Evolutionary conservation across 2,329 filamentous ascomycete genomes (phyloP).

Genomic region (Aspergillus glaucus): DNA sequence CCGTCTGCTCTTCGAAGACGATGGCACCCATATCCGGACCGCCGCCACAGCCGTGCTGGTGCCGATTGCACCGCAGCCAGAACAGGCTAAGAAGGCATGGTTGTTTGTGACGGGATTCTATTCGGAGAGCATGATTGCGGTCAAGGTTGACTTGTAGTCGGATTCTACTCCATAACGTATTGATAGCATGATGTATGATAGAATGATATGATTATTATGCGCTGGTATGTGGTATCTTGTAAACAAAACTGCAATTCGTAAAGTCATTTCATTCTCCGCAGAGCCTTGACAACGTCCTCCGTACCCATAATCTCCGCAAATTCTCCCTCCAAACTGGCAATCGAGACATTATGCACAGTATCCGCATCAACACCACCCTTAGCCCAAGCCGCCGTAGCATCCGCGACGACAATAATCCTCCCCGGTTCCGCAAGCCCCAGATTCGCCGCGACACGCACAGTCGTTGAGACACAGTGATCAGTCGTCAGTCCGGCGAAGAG

Average conservation of each 20-base stretch:
- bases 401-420: constrained; percentile 38
- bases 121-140: constrained; percentile 45
- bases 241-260: no score
- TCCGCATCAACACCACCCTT: constrained; percentile 42
- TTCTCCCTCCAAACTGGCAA: constrained; percentile 42
- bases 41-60: constrained; percentile 50
- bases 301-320: constrained; percentile 40
- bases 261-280: constrained; percentile 9
- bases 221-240: not conserved
- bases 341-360: constrained; percentile 39
- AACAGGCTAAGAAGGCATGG: constrained; percentile 47
- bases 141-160: constrained; percentile 45
- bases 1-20: constrained; percentile 52
- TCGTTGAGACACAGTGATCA: constrained; percentile 47
- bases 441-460: constrained; percentile 44
- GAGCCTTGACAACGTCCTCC: constrained; percentile 28
- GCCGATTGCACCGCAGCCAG: constrained; percentile 43
- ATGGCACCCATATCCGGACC: constrained; percentile 46
- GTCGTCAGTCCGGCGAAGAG: constrained; percentile 42
- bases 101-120: constrained; percentile 54
- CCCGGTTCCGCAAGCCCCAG: constrained; percentile 37
- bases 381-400: constrained; percentile 43
- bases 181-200: not conserved
- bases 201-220: not conserved
- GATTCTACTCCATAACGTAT: not conserved